Percentiles rank a stretch among this genome's conserved stretches.
These are phyloP conservation scores for Apiospora koreana DNA, from an alignment of 2,329 filamentous ascomycete genomes.

Conservation along the genomic window DNA sequence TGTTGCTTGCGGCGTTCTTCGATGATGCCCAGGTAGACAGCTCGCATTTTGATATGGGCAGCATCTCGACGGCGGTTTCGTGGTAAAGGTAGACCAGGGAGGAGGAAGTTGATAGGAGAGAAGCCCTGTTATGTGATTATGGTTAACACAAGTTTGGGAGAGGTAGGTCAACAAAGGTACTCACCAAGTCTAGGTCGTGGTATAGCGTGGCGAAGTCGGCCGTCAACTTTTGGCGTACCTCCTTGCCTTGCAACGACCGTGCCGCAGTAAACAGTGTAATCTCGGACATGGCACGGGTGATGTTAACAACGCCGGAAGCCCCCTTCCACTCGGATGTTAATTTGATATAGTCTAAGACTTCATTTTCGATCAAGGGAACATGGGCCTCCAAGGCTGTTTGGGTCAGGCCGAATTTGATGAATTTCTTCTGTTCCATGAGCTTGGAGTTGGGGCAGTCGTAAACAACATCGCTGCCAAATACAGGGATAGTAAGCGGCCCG, in stretches of 20 bases:
- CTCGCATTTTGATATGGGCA: constrained; percentile 71
- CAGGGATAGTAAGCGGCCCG: constrained; percentile 49
- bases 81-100: constrained; percentile 76
- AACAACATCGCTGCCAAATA: constrained; percentile 76
- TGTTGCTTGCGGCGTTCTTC: constrained; percentile 54
- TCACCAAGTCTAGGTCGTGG: constrained; percentile 68
- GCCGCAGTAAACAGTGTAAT: constrained; percentile 80
- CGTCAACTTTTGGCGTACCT: constrained; percentile 71
- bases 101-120: constrained; percentile 77
- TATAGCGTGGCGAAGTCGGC: constrained; percentile 73
- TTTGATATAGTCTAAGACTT: constrained; percentile 67
- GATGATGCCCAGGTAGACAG: constrained; percentile 73
- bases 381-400: constrained; percentile 64
- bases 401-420: constrained; percentile 71
- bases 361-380: constrained; percentile 70
- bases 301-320: constrained; percentile 60
- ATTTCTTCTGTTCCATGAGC: constrained; percentile 88
- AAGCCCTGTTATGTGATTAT: constrained; percentile 57
- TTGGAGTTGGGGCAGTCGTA: constrained; percentile 84
- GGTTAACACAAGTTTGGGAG: not conserved
- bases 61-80: constrained; percentile 72
- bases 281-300: constrained; percentile 69
- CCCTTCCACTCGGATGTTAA: constrained; percentile 57
- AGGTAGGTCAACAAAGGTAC: not conserved
- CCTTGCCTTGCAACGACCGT: constrained; percentile 72